Evolutionary conservation across 345 rosid genomes (phyloP).

Genomic region (Pistacia vera): DNA sequence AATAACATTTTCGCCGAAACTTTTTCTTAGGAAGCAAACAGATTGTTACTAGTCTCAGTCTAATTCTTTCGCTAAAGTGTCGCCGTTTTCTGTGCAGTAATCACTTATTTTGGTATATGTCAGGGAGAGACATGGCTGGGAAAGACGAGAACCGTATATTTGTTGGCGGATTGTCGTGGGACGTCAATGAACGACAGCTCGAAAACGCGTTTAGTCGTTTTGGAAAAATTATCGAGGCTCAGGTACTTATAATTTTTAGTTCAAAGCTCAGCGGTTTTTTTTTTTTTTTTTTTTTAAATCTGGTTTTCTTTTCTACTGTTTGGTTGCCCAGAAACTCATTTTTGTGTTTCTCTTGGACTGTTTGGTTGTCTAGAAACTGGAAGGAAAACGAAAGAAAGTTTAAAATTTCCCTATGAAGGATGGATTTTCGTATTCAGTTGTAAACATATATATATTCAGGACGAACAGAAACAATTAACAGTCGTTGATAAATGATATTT

Average conservation of each 20-base stretch:
- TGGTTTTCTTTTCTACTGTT: background rate
- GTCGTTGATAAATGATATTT: background rate
- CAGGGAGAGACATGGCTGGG: conserved; percentile 53
- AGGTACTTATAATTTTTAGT: conserved; percentile 45
- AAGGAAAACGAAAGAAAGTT: background rate
- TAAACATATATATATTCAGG: background rate
- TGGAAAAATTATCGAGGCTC: conserved; percentile 83
- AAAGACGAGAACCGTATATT: conserved; percentile 85
- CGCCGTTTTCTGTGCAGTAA: conserved; percentile 11
- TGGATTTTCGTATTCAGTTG: background rate
- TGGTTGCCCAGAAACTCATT: conserved; percentile 9
- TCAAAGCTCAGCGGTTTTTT: background rate
- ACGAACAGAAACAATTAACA: background rate
- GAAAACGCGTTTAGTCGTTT: conserved; percentile 77
- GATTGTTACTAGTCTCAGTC: background rate
- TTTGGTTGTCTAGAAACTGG: conserved; percentile 21
- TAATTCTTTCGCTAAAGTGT: background rate
- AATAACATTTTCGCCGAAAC: too few relatives aligned
- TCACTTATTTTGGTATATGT: background rate
- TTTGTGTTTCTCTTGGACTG: background rate
- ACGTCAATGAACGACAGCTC: conserved; percentile 82
- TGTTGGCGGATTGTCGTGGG: conserved; percentile 92
- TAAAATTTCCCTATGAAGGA: background rate
- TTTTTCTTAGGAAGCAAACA: background rate
- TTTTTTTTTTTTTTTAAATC: background rate